These are phyloP conservation scores for Globisporangium heterothallicum DNA, from an alignment of 352 stramenopile species.

Conservation along the genomic window DNA sequence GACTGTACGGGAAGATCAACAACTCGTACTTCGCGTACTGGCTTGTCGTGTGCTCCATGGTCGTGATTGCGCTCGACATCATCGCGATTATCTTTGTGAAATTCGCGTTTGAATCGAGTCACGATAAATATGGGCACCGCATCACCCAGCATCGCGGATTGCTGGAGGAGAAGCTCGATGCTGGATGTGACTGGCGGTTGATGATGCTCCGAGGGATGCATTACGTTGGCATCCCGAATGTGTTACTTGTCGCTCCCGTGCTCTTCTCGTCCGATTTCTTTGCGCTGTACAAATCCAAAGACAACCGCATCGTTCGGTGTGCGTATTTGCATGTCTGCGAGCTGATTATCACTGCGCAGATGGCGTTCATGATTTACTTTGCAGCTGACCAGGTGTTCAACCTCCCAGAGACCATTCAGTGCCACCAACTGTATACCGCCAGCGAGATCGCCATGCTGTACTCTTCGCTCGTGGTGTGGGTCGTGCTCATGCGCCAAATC, in stretches of 20 bases:
- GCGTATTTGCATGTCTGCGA: constrained; percentile 70
- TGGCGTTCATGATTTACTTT: constrained; percentile 61
- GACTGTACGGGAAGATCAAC: constrained; percentile 34
- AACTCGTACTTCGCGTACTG: constrained; percentile 75
- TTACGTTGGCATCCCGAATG: constrained; percentile 41
- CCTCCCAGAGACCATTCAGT: constrained; percentile 41
- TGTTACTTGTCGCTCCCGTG: constrained; percentile 52
- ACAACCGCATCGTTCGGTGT: constrained; percentile 53
- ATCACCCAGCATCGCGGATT: constrained; percentile 1
- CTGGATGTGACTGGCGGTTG: constrained; percentile 29
- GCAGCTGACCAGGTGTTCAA: constrained; percentile 33
- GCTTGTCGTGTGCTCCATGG: constrained; percentile 54
- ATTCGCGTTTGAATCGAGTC: constrained; percentile 17
- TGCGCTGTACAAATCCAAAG: constrained; percentile 42
- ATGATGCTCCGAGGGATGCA: constrained; percentile 40
- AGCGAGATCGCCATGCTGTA: constrained; percentile 52
- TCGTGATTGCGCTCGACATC: constrained; percentile 37
- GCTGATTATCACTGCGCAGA: constrained; percentile 44
- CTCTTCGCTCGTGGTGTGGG: constrained; percentile 46
- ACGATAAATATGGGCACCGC: constrained; percentile 9
- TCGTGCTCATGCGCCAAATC: constrained; percentile 57
- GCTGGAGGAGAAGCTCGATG: constrained; percentile 4
- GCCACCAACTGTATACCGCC: constrained; percentile 23
- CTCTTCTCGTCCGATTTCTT: constrained; percentile 44
- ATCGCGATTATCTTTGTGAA: constrained; percentile 34